Percentiles rank a stretch among this genome's conserved stretches.
Conservation (phyloP, 345 rosid species). For the Corymbia maculata region DNA sequence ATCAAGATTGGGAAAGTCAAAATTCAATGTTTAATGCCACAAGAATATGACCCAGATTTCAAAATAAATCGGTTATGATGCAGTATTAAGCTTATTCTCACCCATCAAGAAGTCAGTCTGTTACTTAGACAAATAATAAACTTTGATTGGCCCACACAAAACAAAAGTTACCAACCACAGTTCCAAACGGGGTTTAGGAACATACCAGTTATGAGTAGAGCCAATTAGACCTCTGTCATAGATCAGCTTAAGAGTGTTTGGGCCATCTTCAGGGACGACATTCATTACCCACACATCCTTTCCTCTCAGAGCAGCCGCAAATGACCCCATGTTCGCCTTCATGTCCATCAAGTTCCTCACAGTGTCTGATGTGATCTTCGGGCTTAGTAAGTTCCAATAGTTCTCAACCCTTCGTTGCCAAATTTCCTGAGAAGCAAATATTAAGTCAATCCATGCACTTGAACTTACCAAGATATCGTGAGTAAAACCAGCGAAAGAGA, state of each 20-base stretch:
- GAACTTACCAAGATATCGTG: background rate
- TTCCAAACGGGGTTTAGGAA: background rate
- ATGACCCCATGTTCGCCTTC: slow-evolving; percentile 92
- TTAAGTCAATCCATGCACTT: background rate
- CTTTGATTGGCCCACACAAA: background rate
- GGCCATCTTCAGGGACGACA: slow-evolving; percentile 71
- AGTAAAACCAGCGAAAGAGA: background rate
- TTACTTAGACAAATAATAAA: background rate
- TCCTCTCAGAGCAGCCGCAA: slow-evolving; percentile 77
- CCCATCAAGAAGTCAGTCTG: background rate
- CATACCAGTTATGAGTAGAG: slow-evolving; percentile 72
- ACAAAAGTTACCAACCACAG: background rate
- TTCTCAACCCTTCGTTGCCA: slow-evolving; percentile 71
- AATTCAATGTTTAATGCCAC: background rate
- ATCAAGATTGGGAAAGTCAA: background rate
- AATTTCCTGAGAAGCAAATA: slow-evolving; percentile 35
- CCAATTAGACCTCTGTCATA: slow-evolving; percentile 91
- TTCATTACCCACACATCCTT: slow-evolving; percentile 97
- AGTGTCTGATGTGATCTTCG: slow-evolving; percentile 58
- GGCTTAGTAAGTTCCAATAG: slow-evolving; percentile 74
- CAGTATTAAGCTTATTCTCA: background rate
- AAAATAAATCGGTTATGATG: background rate
- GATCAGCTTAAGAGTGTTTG: slow-evolving; percentile 70
- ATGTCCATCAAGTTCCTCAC: slow-evolving; percentile 95
- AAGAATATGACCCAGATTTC: background rate